Conservation (phyloP, 1,139 yeast species). For the Wickerhamomyces sp. region DNA sequence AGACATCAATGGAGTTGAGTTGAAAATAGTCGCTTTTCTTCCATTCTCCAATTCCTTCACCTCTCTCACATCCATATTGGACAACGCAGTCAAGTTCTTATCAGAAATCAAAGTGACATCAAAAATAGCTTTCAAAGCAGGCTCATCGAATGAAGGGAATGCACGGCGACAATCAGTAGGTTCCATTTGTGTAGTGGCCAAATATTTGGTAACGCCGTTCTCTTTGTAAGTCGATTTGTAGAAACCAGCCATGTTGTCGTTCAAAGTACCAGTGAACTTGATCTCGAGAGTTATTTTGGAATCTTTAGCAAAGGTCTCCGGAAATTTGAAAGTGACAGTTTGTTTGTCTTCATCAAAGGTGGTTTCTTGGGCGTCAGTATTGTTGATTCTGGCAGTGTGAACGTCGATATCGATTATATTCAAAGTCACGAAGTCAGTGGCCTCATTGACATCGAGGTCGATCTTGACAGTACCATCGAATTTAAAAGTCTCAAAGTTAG, state of each 20-base stretch:
- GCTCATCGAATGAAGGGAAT: constrained; percentile 89
- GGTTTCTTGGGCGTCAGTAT: constrained; percentile 27
- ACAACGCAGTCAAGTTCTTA: constrained; percentile 56
- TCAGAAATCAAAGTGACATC: constrained; percentile 60
- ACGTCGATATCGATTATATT: constrained; percentile 65
- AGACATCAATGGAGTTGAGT: constrained; percentile 66
- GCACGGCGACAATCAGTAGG: constrained; percentile 89
- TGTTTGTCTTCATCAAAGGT: constrained; percentile 51
- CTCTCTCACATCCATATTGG: constrained; percentile 70
- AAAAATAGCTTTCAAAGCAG: constrained; percentile 75
- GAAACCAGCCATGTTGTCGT: constrained; percentile 83
- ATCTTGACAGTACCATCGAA: constrained; percentile 64
- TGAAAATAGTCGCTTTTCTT: constrained; percentile 43
- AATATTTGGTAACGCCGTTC: constrained; percentile 53
- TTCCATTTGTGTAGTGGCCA: constrained; percentile 86
- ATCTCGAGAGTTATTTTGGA: constrained; percentile 41
- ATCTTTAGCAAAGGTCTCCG: constrained; percentile 42
- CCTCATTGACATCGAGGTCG: constrained; percentile 56
- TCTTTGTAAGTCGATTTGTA: constrained; percentile 68
- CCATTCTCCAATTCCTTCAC: constrained; percentile 44
- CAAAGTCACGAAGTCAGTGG: constrained; percentile 41
- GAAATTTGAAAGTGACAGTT: constrained; percentile 58
- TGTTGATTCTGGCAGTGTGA: constrained; percentile 43
- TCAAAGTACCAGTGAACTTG: constrained; percentile 64
- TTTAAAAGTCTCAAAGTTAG: constrained; percentile 64